Conservation (phyloP, 2,329 filamentous ascomycete species). For the Talaromyces sp. region DNA sequence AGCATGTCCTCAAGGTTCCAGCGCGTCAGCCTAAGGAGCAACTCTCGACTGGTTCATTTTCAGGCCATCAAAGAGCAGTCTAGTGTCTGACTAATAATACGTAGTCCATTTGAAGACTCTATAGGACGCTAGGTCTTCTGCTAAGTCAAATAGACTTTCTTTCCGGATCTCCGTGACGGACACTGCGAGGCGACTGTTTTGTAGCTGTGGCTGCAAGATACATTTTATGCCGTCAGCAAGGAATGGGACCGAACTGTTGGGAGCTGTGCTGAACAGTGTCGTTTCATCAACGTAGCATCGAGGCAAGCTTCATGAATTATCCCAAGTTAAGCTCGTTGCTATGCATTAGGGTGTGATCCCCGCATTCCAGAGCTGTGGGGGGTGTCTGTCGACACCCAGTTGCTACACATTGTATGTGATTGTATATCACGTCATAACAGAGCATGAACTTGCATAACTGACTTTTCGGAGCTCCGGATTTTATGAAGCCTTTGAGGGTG, state of each 20-base stretch:
- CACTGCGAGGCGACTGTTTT: slow-evolving; percentile 2
- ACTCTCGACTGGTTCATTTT: not conserved
- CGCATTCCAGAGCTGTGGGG: slow-evolving; percentile 19
- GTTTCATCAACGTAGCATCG: slow-evolving; percentile 14
- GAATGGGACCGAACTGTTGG: slow-evolving; percentile 16
- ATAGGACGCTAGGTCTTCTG: not conserved
- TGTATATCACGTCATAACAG: not conserved
- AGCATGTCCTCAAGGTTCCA: not conserved
- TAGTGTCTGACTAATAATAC: not conserved
- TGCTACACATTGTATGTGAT: not conserved
- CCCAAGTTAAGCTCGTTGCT: slow-evolving; percentile 14
- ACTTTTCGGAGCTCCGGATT: not conserved
- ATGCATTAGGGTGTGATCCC: slow-evolving; percentile 19
- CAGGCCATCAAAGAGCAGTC: not conserved
- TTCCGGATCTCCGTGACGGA: slow-evolving; percentile 4
- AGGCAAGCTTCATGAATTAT: slow-evolving; percentile 8
- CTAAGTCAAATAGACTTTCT: slow-evolving; percentile 3
- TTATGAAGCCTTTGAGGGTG: not conserved
- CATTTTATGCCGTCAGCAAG: slow-evolving; percentile 13
- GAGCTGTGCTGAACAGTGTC: not conserved
- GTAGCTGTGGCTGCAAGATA: slow-evolving; percentile 10
- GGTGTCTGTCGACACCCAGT: slow-evolving; percentile 6
- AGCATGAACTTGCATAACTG: not conserved
- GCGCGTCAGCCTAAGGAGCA: not conserved
- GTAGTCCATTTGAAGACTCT: not conserved